Evolutionary conservation across 192 early-diverging fungal species (phyloP).

Genomic region (Gaertneriomyces semiglobifer): DNA sequence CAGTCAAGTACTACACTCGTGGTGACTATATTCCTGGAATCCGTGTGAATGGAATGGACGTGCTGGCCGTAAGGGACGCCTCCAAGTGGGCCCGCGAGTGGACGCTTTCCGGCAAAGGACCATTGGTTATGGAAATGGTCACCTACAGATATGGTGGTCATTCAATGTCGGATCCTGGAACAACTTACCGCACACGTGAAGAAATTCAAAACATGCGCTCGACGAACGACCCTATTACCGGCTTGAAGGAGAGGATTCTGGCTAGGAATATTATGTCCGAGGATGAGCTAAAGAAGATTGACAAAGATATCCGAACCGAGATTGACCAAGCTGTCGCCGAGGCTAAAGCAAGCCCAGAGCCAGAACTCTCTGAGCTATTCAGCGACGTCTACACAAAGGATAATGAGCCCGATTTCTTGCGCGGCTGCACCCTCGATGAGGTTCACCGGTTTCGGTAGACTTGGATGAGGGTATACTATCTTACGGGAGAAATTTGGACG

Average conservation of each 20-base stretch:
- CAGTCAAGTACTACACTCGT: slow-evolving; percentile 90
- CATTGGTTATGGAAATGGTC: slow-evolving; percentile 90
- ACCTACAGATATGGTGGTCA: slow-evolving; percentile 99
- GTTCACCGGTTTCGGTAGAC: slow-evolving; percentile 43
- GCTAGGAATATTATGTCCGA: slow-evolving; percentile 69
- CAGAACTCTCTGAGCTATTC: slow-evolving; percentile 66
- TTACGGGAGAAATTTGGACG: too few species aligned
- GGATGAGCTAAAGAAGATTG: slow-evolving; percentile 88
- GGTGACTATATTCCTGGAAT: slow-evolving; percentile 97
- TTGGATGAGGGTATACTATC: too few species aligned
- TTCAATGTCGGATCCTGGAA: slow-evolving; percentile 99
- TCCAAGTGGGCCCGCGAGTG: slow-evolving; percentile 81
- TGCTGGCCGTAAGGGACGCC: slow-evolving; percentile 84
- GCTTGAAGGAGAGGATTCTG: slow-evolving; percentile 79
- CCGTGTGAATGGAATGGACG: slow-evolving; percentile 82
- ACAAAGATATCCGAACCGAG: slow-evolving; percentile 82
- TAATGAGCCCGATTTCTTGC: slow-evolving; percentile 63
- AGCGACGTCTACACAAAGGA: slow-evolving; percentile 81
- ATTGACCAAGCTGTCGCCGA: slow-evolving; percentile 84
- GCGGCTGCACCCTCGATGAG: slow-evolving; percentile 83
- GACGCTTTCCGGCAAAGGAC: slow-evolving; percentile 77
- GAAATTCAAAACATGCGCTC: slow-evolving; percentile 98
- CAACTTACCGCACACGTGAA: slow-evolving; percentile 98
- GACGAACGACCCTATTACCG: slow-evolving; percentile 89
- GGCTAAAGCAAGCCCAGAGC: slow-evolving; percentile 77